phyloP scores from a whole-genome alignment of 306 rosid species.

The Corylus americana region DNA sequence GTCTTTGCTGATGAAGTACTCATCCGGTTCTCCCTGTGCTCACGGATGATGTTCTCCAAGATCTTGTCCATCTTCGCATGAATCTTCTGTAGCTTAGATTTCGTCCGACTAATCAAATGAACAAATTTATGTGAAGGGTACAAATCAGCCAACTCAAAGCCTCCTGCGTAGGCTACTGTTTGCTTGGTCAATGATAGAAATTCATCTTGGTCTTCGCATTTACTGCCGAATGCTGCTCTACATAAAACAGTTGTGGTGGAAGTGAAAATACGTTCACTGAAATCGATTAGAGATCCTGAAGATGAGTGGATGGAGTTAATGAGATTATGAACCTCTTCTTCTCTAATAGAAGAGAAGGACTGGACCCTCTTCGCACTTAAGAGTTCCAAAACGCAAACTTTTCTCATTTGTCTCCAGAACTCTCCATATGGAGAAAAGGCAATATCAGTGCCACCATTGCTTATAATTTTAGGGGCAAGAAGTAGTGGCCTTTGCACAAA shows the following conservation, averaged over 20 bases:
- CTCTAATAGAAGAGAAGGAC: slow-evolving; percentile 37
- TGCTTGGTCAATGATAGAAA: slow-evolving; percentile 6
- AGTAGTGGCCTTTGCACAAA: too few relatives aligned
- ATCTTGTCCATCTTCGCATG: slow-evolving; percentile 26
- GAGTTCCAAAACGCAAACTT: too few relatives aligned
- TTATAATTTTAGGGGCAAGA: too few relatives aligned
- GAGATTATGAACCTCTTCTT: slow-evolving; percentile 42
- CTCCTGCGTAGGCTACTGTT: neutral
- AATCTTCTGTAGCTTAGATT: slow-evolving; percentile 24
- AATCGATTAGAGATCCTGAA: slow-evolving; percentile 28
- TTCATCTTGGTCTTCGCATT: slow-evolving; percentile 16
- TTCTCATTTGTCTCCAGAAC: too few relatives aligned
- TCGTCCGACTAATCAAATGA: slow-evolving; percentile 24
- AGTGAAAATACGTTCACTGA: neutral
- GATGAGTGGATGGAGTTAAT: slow-evolving; percentile 27
- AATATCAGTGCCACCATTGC: slow-evolving; percentile 9
- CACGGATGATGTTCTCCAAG: slow-evolving; percentile 20
- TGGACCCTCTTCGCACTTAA: slow-evolving; percentile 34
- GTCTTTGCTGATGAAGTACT: neutral
- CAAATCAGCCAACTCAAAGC: slow-evolving; percentile 36
- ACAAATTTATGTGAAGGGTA: slow-evolving; percentile 30
- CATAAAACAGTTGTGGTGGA: slow-evolving; percentile 1
- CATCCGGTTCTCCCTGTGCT: slow-evolving; percentile 13
- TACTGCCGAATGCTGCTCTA: slow-evolving; percentile 34
- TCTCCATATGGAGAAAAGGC: too few relatives aligned